A percentile compares a stretch with the other conserved stretches of the same genome.
Evolutionary conservation across 257 asterid species (phyloP).

Genomic region (Asclepias syriaca): DNA sequence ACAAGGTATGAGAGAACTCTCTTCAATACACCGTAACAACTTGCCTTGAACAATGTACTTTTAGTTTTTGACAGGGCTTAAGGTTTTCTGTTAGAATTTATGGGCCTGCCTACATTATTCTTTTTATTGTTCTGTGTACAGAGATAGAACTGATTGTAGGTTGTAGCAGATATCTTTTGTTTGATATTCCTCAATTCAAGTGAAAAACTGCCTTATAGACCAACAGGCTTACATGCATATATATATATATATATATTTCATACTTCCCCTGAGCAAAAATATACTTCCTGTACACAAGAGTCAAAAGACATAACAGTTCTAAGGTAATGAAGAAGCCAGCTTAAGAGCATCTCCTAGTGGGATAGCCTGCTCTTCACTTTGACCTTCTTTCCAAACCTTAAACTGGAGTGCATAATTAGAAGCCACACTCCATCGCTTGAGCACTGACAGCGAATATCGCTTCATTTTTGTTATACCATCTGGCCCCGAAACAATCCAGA

Average conservation of each 20-base stretch:
- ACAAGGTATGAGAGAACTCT: constrained; percentile 39
- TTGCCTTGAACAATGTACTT: constrained; percentile 6
- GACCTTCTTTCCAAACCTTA: constrained; percentile 43
- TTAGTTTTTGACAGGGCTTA: background rate
- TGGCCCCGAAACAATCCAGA: constrained; percentile 29
- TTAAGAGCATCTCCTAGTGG: constrained; percentile 28
- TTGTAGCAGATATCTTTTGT: background rate
- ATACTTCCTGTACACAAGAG: too few species aligned
- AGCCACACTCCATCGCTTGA: constrained; percentile 26
- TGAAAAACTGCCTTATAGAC: background rate
- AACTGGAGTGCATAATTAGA: constrained; percentile 19
- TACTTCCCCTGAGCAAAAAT: background rate
- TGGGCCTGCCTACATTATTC: background rate
- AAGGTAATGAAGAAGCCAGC: constrained; percentile 18
- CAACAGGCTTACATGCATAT: background rate
- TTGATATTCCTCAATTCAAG: background rate
- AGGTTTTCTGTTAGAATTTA: background rate
- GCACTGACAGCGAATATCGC: constrained; percentile 21
- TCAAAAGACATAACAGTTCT: background rate
- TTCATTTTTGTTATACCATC: constrained; percentile 12
- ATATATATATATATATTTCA: background rate
- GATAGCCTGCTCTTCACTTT: constrained; percentile 33
- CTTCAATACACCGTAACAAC: constrained; percentile 42
- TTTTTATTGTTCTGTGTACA: background rate
- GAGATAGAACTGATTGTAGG: constrained; percentile 2